Evolutionary conservation across 257 asterid species (phyloP).

Genomic region (Solanum arcanum): DNA sequence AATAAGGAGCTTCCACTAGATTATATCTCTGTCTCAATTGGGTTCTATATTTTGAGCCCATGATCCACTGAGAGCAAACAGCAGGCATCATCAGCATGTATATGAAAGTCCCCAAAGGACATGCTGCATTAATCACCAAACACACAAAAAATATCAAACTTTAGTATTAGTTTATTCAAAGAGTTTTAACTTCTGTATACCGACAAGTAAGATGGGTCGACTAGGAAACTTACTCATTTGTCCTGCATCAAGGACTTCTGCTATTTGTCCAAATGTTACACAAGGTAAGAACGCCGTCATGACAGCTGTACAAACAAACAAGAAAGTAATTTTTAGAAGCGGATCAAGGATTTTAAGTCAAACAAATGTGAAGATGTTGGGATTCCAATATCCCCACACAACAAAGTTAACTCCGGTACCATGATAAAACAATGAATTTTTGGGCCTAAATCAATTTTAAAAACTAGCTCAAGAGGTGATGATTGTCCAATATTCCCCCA

Average conservation of each 20-base stretch:
- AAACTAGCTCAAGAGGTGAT: background rate
- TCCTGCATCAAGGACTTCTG: constrained; percentile 37
- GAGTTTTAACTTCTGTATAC: background rate
- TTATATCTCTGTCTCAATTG: constrained; percentile 25
- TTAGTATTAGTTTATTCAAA: background rate
- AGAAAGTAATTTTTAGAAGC: background rate
- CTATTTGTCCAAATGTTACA: constrained; percentile 42
- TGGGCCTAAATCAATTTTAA: background rate
- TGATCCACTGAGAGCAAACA: constrained; percentile 25
- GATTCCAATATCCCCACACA: background rate
- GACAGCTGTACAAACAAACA: constrained; percentile 28
- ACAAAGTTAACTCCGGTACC: background rate
- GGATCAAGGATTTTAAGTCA: background rate
- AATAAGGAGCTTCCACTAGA: constrained; percentile 44
- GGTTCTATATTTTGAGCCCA: constrained; percentile 35
- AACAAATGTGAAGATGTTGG: background rate
- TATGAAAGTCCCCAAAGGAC: constrained; percentile 22
- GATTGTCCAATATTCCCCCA: background rate
- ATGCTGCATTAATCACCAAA: constrained; percentile 14
- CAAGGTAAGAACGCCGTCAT: constrained; percentile 41
- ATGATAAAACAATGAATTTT: background rate
- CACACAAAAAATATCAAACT: background rate
- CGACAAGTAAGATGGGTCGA: background rate
- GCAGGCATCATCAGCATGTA: constrained; percentile 36
- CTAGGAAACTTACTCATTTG: constrained; percentile 17